Base-by-base conservation (phyloP, 2,329 filamentous ascomycete species). In the Achaetomium macrosporum region DNA sequence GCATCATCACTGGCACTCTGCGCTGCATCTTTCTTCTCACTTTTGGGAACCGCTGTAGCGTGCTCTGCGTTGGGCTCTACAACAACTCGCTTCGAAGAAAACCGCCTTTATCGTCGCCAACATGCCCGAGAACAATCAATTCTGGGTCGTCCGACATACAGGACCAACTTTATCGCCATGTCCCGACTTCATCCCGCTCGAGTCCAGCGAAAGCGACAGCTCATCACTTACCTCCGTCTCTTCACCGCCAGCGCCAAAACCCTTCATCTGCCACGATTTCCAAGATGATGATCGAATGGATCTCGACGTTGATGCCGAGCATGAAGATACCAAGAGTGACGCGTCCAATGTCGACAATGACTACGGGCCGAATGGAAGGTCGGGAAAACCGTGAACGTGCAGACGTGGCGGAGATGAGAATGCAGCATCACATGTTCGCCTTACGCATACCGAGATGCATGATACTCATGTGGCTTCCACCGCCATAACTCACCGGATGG, bases 1-100 rank as follows among this genome's bases (percentile, higher is more conserved):
- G 44, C 33, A 25, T 59, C 66, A 66, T 67, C 67, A 64, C 67
- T 70, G 66, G 67, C 64, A 66, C 60, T 57, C 61, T 66, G 65
- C 68, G 65, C 70, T 72, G 69, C 69, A 63, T 66, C 65, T 63
- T 65, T 62, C 64, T 65, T 66, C 62, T 67, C 64, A 63, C 61
- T 56, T 46, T 62, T 68, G 68, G 68, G 69, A 68, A 64, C 57
- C 70, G 64, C 65, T 67, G 63, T 65, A 60, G 66, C 63, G 63
- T 53, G 61, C 59, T 59, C 61, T 57, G 54, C 44, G 6, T 43
- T 39, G 35, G 37, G 47, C 50, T 46, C 42, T 29, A 5, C 53
- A 37, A 46, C 58, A 36, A 8, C 30, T 37, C 43, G 5, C 42
- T 17, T 50, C 41, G 41, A 20, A 36, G 17, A 13, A 17, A 35